Percentiles rank a stretch among this genome's conserved stretches.
Evolutionary conservation across 495 filamentous ascomycete species (phyloP).

Genomic region (Aspergillus kassunensis): DNA sequence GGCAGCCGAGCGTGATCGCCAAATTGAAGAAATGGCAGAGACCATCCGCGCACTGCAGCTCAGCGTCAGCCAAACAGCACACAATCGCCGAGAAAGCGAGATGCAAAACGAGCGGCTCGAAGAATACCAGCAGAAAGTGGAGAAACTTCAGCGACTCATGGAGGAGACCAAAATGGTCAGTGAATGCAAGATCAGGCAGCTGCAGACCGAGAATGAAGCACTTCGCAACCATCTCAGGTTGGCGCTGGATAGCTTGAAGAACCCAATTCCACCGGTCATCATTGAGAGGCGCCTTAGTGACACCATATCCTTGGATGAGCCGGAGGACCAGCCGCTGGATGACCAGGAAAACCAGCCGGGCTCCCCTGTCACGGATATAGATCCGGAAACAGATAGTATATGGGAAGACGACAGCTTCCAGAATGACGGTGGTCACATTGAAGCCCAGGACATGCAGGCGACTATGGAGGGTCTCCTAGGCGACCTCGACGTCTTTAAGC

Average conservation of each 20-base stretch:
- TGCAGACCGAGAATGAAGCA: constrained; percentile 87
- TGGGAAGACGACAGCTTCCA: constrained; percentile 39
- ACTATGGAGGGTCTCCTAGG: constrained; percentile 67
- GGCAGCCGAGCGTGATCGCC: constrained; percentile 82
- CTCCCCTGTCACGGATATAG: constrained; percentile 29
- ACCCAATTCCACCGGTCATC: constrained; percentile 63
- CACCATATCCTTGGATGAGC: constrained; percentile 35
- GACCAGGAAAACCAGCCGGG: constrained; percentile 39
- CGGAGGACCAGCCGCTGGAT: constrained; percentile 31
- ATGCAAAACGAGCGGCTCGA: constrained; percentile 71
- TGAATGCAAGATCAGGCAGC: constrained; percentile 83
- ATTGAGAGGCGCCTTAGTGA: constrained; percentile 35
- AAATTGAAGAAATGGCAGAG: constrained; percentile 90
- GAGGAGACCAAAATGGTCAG: constrained; percentile 83
- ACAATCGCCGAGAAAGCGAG: constrained; percentile 47
- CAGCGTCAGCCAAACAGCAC: constrained; percentile 54
- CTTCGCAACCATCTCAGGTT: constrained; percentile 80
- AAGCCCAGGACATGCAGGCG: constrained; percentile 59
- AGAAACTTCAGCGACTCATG: constrained; percentile 86
- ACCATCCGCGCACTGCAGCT: constrained; percentile 83
- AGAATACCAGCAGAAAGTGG: constrained; percentile 84
- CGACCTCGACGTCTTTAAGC: constrained; percentile 75
- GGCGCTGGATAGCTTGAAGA: constrained; percentile 79
- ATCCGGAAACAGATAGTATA: constrained; percentile 30
- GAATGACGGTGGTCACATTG: constrained; percentile 27